Evolutionary conservation across 2,329 filamentous ascomycete species (phyloP), one percentile per base, ranked within the genome.

Genomic region (Aspergillus phoenicis): DNA sequence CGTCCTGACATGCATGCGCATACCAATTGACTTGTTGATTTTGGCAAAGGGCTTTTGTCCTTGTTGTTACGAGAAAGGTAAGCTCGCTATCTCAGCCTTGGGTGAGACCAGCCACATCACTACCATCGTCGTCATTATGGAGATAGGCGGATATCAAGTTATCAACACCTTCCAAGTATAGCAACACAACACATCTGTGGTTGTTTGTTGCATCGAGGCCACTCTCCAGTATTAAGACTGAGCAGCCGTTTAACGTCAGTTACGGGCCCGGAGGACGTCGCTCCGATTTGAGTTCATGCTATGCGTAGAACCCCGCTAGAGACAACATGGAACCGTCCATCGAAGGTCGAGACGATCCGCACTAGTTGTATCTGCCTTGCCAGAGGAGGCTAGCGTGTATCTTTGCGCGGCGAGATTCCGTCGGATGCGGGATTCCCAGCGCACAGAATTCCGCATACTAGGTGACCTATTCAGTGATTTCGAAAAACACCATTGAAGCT

Each of bases 251-350:
- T 51, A 51, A 51, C 7, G 47, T 51, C 47, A 51, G 26, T 45
- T 51, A 30, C 47, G 47, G 47, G 11, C 47, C 24, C 47, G 47
- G 47, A 51, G 47, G 47, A 51, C 47, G 7, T 10, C 26, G 11
- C 47, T 51, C 47, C 47, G 47, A 51, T 51, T 51, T 51, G 26
- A 51, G 47, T 51, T 51, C 47, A 51, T 51, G 26, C 47, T 28
- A 51, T 51, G 47, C 47, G 47, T 30, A 51, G 47, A 51, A 51
- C 47, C 47, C 47, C 47, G 26, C 47, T 30, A 30, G 47, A 51
- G 26, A 15, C 47, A 30, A 51, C 24, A 51, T 51, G 47, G 47
- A 51, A 51, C 30, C 47, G 26, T 51, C 47, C 28, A 51, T 51
- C 47, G 47, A 51, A 51, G 47, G 24, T 49, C 47, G 47, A 28